These are phyloP conservation scores for Suillus subaureus DNA, from an alignment of 768 basidiomycete species.

Conservation along the genomic window DNA sequence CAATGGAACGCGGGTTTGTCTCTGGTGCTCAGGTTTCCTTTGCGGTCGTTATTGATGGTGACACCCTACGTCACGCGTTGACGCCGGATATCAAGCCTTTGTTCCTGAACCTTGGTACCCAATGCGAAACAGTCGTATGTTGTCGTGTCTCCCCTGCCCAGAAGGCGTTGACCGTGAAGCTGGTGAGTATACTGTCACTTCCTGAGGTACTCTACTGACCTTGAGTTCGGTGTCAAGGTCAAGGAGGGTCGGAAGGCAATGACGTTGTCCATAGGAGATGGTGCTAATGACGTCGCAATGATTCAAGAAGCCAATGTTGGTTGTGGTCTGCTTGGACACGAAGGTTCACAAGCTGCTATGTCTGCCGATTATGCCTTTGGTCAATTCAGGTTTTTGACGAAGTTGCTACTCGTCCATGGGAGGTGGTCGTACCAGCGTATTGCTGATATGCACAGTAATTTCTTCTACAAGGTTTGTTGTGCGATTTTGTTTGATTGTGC, in stretches of 20 bases:
- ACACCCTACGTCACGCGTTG: constrained; percentile 84
- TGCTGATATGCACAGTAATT: constrained; percentile 96
- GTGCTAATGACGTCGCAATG: constrained; percentile 99
- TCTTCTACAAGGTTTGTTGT: constrained; percentile 89
- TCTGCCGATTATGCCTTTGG: constrained; percentile 98
- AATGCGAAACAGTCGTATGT: constrained; percentile 97
- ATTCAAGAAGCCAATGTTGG: constrained; percentile 99
- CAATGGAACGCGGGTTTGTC: constrained; percentile 65
- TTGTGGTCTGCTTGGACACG: constrained; percentile 89
- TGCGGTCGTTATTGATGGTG: constrained; percentile 96
- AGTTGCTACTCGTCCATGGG: constrained; percentile 90
- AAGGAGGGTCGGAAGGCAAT: constrained; percentile 95
- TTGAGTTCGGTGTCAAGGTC: constrained; percentile 51
- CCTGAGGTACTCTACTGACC: constrained; percentile 6
- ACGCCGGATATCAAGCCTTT: constrained; percentile 75
- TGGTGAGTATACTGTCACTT: constrained; percentile 51
- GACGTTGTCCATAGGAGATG: constrained; percentile 96
- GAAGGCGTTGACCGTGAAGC: constrained; percentile 94
- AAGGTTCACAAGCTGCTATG: constrained; percentile 98
- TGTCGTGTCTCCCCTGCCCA: constrained; percentile 98
- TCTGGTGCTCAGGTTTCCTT: constrained; percentile 71
- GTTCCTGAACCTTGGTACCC: constrained; percentile 91
- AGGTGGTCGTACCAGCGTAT: constrained; percentile 97
- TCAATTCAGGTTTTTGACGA: constrained; percentile 93
- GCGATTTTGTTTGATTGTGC: constrained; percentile 1